Base-by-base conservation (phyloP, 768 basidiomycete species). In the Naganishia onofrii region DNA sequence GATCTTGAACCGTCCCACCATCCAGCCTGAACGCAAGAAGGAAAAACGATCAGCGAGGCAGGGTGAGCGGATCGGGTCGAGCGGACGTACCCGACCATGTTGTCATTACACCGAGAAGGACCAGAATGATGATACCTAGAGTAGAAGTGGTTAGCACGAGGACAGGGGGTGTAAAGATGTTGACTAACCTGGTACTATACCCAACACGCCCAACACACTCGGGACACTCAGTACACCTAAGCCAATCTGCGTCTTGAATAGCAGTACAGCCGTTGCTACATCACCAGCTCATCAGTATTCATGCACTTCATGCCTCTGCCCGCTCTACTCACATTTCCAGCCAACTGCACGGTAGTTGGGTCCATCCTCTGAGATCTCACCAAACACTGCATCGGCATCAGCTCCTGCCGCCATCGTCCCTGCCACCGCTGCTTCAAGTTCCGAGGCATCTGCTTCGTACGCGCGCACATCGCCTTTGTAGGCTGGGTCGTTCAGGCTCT, bases 221-320 rank as follows among this genome's bases (percentile, higher is more conserved):
- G 66, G 66, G 5, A 67, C 32, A 21, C 32, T 36, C 34, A 67
- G 28, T 7, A 67, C 51, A 9, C 66, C 66, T 2, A 67, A 28
- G 4, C 66, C 66, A 23, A 67, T 54, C 36, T 67, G 66, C 5
- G 51, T 67, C 66, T 67, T 67, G 51, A 67, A 67, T 21, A 55
- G 36, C 32, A 67, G 29, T 1, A 67, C 66, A 9, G 66, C 66
- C n/a, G 66, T 67, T 2, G 66, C 66, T 34, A 48, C 21, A 32
- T 29, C 31, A 53, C 66, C 51, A 5, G 7, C 57, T 9, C 9
- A 58, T n/a, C 2, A 51, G 48, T n/a, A 23, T 7, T 21, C 23
- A 23, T n/a, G 6, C 48, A 42, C 9, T n/a, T 26, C 21, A 1
- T 23, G 21, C 19, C n/a, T n/a, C 23, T 51, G n/a, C 7, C 48